Conservation (phyloP, 768 basidiomycete genomes). For the Agrocybe chaxingu region DNA sequence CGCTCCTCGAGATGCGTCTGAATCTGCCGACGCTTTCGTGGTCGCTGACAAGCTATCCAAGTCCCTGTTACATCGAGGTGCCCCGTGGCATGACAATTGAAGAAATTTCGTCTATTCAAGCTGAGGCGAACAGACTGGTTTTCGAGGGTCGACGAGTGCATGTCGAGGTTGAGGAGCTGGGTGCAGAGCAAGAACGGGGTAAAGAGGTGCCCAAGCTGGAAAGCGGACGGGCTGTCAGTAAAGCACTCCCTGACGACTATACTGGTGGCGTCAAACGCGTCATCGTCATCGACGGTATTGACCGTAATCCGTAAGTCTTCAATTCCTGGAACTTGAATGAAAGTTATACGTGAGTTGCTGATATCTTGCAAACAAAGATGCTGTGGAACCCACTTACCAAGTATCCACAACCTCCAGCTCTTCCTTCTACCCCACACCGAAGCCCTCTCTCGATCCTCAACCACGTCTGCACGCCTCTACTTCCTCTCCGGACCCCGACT, state of each 20-base stretch:
- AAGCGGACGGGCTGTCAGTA: conserved; percentile 50
- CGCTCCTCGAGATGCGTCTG: conserved; percentile 65
- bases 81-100: conserved; percentile 61
- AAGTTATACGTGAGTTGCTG: neutral
- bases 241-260: conserved; percentile 68
- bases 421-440: conserved; percentile 73
- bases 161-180: conserved; percentile 74
- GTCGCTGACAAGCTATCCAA: conserved; percentile 69
- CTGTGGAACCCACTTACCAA: conserved; percentile 82
- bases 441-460: conserved; percentile 54
- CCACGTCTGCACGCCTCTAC: conserved; percentile 69
- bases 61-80: conserved; percentile 76
- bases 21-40: conserved; percentile 74
- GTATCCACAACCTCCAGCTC: conserved; percentile 68
- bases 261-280: conserved; percentile 76
- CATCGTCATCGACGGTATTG: conserved; percentile 78
- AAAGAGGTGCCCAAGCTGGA: conserved; percentile 31
- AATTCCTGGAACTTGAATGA: neutral
- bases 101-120: conserved; percentile 61
- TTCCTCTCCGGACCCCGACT: conserved; percentile 83
- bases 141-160: conserved; percentile 65
- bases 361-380: conserved; percentile 41
- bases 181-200: conserved; percentile 28
- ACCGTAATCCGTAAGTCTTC: conserved; percentile 67
- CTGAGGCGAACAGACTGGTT: conserved; percentile 62